These are phyloP conservation scores for Acanthamoeba lenticulata DNA, from an alignment of 208 protist genomes.

Conservation along the genomic window DNA sequence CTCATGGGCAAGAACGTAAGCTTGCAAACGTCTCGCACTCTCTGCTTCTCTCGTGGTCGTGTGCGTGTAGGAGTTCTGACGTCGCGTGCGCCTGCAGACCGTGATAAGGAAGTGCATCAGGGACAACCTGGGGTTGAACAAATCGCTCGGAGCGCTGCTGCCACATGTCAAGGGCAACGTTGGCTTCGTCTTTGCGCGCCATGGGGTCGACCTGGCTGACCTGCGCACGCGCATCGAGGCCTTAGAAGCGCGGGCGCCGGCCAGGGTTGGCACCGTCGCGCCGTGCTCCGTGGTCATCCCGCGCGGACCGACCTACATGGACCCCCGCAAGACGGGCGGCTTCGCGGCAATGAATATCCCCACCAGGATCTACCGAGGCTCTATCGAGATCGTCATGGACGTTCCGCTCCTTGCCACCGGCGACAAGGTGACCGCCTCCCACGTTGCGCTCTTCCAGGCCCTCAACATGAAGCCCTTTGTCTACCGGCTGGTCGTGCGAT, in stretches of 20 bases:
- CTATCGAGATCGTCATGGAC: slow-evolving; percentile 98
- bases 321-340: slow-evolving; percentile 97
- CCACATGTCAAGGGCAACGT: slow-evolving; percentile 95
- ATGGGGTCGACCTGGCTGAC: slow-evolving; percentile 92
- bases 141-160: slow-evolving; percentile 84
- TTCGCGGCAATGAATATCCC: slow-evolving; percentile 99
- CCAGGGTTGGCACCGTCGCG: slow-evolving; percentile 92
- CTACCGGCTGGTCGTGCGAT: slow-evolving; percentile 94
- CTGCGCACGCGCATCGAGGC: slow-evolving; percentile 91
- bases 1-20: slow-evolving; percentile 99
- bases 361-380: slow-evolving; percentile 99
- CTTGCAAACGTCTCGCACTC: no score
- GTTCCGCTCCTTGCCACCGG: slow-evolving; percentile 95
- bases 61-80: no score
- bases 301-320: slow-evolving; percentile 96
- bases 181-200: slow-evolving; percentile 97
- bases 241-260: slow-evolving; percentile 84
- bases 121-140: slow-evolving; percentile 84
- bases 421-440: slow-evolving; percentile 97
- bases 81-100: slow-evolving; percentile 85
- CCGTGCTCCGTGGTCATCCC: slow-evolving; percentile 96
- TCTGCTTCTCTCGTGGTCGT: no score
- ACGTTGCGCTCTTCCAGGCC: slow-evolving; percentile 97
- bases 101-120: slow-evolving; percentile 96
- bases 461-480: slow-evolving; percentile 99